Base-by-base conservation (phyloP, 2,329 filamentous ascomycete species). In the Cordyceps pruinosa region DNA sequence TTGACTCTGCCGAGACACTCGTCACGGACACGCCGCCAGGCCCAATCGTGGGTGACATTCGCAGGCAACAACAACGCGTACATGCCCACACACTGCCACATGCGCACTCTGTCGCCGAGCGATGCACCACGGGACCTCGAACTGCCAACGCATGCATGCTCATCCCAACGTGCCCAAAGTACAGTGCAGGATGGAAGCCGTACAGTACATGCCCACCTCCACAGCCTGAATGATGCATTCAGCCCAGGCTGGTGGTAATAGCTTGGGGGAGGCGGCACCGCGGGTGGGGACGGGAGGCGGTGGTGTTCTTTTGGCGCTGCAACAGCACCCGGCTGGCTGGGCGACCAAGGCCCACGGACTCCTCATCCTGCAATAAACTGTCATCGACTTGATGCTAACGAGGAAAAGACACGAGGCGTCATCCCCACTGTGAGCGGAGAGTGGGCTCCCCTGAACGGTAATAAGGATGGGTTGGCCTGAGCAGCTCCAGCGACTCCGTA, bases 361-460 rank as follows among this genome's bases (percentile, higher is more conserved):
- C 49, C n/a, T 34, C 21, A n/a, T 17, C 13, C 25, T 41, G 49
- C 12, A 39, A 44, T 19, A 53, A 34, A 21, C 19, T 42, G 50
- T 45, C 26, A 23, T 39, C n/a, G 49, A 39, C 47, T 28, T 19
- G 17, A 28, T 30, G n/a, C 19, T 19, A 26, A 15, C 15, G 9
- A n/a, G 4, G 10, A 37, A 34, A 54, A 37, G 51, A 54, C 41
- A 46, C 23, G 32, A 54, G 51, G 30, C 41, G 23, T 30, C 37
- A n/a, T 32, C 41, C 41, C 51, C 51, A 46, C 41, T 23, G 37
- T 12, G 12, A 23, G 19, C 19, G 28, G 42, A 42, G 21, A 28
- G 51, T 30, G 51, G 51, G 32, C 41, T 54, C 51, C 51, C 51
- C 41, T 54, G 51, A 46, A 46, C 41, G 51, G 51, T 54, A 54